A percentile compares a stretch with the other conserved stretches of the same genome.
Evolutionary conservation across 2,329 filamentous ascomycete species (phyloP).

Genomic region (Rosellinia necatrix): DNA sequence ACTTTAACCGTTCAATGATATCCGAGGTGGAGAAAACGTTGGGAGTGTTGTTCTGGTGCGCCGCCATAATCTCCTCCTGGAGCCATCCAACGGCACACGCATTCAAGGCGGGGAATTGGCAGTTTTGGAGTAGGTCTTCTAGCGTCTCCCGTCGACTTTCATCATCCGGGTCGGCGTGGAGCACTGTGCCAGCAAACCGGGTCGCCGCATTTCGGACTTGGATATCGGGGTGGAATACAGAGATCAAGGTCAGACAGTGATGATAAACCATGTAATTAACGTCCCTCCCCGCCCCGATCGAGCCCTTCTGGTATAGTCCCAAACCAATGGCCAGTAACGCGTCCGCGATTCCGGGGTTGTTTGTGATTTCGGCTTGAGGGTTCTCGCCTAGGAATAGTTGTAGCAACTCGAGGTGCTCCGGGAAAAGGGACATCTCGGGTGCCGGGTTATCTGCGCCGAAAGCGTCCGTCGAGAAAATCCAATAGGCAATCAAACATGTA

Average conservation of each 20-base stretch:
- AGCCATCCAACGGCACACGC: slow-evolving; percentile 67
- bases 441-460: slow-evolving; percentile 61
- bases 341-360: slow-evolving; percentile 61
- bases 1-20: slow-evolving; percentile 64
- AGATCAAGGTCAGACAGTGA: slow-evolving; percentile 61
- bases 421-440: slow-evolving; percentile 63
- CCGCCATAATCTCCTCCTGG: slow-evolving; percentile 63
- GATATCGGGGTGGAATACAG: slow-evolving; percentile 61
- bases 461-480: slow-evolving; percentile 64
- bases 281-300: slow-evolving; percentile 44
- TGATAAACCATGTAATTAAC: slow-evolving; percentile 63
- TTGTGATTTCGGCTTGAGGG: slow-evolving; percentile 53
- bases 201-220: slow-evolving; percentile 60
- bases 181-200: slow-evolving; percentile 55
- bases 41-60: slow-evolving; percentile 40
- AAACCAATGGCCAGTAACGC: slow-evolving; percentile 63
- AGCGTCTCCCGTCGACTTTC: slow-evolving; percentile 64
- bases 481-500: slow-evolving; percentile 64
- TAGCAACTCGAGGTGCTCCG: slow-evolving; percentile 61
- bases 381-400: slow-evolving; percentile 58
- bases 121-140: slow-evolving; percentile 68
- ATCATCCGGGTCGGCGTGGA: slow-evolving; percentile 64
- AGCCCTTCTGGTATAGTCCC: slow-evolving; percentile 59
- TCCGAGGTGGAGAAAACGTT: slow-evolving; percentile 56
- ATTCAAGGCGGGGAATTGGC: slow-evolving; percentile 65